phyloP scores from a whole-genome alignment of 1,284 basidiomycete species.

The Marasmius fiardii region DNA sequence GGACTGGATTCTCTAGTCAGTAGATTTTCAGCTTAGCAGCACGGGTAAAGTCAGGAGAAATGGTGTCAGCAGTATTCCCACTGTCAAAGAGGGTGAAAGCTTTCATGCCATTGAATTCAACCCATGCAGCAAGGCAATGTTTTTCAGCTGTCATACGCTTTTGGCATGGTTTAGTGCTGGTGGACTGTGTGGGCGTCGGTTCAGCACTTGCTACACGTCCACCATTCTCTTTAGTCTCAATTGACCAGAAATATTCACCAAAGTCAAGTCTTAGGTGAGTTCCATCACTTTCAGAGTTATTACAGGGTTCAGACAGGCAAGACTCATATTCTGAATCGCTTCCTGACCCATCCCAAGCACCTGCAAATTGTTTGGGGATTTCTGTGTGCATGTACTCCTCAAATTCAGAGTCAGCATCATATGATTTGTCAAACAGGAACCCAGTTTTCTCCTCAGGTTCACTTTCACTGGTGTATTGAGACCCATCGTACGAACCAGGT shows the following conservation, averaged over 20 bases:
- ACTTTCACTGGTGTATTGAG: too few relatives aligned
- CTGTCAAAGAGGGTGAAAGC: constrained; percentile 20
- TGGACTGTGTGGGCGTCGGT: not conserved
- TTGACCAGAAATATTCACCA: constrained; percentile 6
- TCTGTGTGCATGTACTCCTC: not conserved
- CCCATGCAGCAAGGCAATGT: constrained; percentile 7
- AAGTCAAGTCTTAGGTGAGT: constrained; percentile 5
- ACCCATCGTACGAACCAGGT: constrained; percentile 11
- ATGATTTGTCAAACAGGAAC: constrained; percentile 1
- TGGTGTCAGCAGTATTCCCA: constrained; percentile 20
- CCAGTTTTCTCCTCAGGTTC: too few relatives aligned
- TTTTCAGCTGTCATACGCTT: constrained; percentile 2
- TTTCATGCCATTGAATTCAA: constrained; percentile 15
- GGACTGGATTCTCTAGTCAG: constrained; percentile 17
- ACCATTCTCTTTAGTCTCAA: not conserved
- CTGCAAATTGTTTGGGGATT: not conserved
- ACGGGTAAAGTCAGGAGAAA: constrained; percentile 18
- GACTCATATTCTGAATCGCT: not conserved
- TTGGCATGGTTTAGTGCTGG: not conserved
- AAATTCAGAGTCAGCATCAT: not conserved
- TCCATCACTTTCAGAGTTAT: not conserved
- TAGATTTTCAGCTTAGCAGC: constrained; percentile 9
- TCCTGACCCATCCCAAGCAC: not conserved
- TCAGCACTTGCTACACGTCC: not conserved
- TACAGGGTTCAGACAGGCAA: not conserved